These are phyloP conservation scores for Russula dissimulans DNA, from an alignment of 768 basidiomycete genomes.

Conservation along the genomic window DNA sequence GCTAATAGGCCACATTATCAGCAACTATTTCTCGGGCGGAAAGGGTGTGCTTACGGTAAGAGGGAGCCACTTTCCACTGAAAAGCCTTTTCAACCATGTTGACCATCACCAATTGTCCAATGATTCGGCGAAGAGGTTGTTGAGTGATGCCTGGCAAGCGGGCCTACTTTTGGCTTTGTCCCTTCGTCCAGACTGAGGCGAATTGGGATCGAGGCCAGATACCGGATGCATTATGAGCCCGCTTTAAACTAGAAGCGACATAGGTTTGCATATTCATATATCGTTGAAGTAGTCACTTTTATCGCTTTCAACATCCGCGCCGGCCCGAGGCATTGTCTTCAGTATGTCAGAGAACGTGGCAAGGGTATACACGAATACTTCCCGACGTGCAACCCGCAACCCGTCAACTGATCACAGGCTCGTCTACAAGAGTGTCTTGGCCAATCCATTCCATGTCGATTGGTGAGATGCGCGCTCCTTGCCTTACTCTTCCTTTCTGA, in stretches of 20 bases:
- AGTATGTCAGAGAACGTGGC: constrained; percentile 43
- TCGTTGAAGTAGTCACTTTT: too few relatives aligned
- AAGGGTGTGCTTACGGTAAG: neutral
- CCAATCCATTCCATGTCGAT: constrained; percentile 58
- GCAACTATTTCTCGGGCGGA: neutral
- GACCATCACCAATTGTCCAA: neutral
- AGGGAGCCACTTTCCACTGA: neutral
- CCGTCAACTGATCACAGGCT: constrained; percentile 43
- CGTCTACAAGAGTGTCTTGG: constrained; percentile 61
- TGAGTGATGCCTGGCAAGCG: neutral
- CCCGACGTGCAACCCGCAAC: constrained; percentile 53
- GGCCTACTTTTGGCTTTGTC: neutral
- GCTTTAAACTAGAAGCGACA: neutral
- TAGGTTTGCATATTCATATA: neutral
- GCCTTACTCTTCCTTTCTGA: constrained; percentile 1
- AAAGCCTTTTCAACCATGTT: neutral
- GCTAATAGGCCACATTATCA: neutral
- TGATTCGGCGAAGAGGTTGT: neutral
- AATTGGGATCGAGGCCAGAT: neutral
- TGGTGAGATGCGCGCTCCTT: constrained; percentile 39
- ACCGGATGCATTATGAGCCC: too few relatives aligned
- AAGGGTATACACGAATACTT: constrained; percentile 44
- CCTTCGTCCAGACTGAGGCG: neutral
- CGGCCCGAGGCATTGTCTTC: neutral
- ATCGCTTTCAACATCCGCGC: too few relatives aligned